Percentiles rank a stretch among this genome's conserved stretches.
Conservation (phyloP, 495 filamentous ascomycete species). For the Tuber brumale region DNA sequence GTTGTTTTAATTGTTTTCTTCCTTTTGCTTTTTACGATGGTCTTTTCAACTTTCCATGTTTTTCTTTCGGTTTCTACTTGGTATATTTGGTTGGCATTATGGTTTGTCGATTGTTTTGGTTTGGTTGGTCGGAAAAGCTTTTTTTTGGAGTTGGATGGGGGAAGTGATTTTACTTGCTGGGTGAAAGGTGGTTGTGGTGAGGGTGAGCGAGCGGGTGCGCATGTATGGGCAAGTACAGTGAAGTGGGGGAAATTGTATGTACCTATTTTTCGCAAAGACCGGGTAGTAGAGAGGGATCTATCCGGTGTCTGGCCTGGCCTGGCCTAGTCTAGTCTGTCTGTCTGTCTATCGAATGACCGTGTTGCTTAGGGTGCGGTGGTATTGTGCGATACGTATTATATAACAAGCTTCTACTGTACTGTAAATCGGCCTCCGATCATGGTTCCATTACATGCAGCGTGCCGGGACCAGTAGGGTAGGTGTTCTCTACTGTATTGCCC, state of each 20-base stretch:
- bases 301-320: not conserved
- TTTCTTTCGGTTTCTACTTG: not conserved
- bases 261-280: not conserved
- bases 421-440: not conserved
- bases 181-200: not conserved
- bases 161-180: not conserved
- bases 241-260: not conserved
- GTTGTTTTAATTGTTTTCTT: not conserved
- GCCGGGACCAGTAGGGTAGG: not conserved
- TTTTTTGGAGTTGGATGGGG: not conserved
- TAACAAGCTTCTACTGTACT: not conserved
- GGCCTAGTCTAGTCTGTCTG: not conserved
- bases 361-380: not conserved
- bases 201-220: not conserved
- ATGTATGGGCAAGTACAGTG: not conserved
- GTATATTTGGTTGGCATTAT: conserved; percentile 1
- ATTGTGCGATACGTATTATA: not conserved
- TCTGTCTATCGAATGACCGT: not conserved
- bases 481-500: not conserved
- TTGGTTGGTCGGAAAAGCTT: not conserved
- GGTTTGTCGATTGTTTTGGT: not conserved
- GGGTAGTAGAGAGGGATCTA: not conserved
- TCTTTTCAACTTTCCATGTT: not conserved
- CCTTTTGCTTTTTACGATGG: not conserved
- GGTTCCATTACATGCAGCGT: not conserved